phyloP scores from a whole-genome alignment of 768 basidiomycete species.

The Rhizopogon roseolus region DNA sequence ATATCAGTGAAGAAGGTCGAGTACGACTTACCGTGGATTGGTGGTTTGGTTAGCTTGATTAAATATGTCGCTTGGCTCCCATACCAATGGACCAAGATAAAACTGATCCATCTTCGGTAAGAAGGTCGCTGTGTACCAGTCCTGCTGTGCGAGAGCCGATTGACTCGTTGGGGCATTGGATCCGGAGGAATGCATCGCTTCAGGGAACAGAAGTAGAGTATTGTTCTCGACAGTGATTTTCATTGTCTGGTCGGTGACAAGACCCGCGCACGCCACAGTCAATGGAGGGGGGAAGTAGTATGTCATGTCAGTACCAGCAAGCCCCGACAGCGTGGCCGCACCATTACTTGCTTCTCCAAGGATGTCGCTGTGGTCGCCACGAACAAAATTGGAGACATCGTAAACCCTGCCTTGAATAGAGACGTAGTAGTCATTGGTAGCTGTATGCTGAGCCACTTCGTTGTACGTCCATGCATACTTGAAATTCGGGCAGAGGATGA shows the following conservation, averaged over 20 bases:
- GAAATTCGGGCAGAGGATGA: constrained; percentile 56
- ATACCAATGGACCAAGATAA: constrained; percentile 60
- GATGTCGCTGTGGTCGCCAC: constrained; percentile 61
- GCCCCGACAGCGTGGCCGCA: constrained; percentile 38
- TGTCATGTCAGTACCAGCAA: constrained; percentile 62
- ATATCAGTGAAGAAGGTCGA: constrained; percentile 6
- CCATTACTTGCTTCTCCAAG: constrained; percentile 45
- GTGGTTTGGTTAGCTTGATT: constrained; percentile 32
- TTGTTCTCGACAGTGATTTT: constrained; percentile 43
- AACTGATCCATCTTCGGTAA: constrained; percentile 51
- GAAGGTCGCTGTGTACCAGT: constrained; percentile 59
- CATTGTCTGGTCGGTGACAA: constrained; percentile 45
- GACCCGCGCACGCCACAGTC: constrained; percentile 50
- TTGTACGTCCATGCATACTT: constrained; percentile 51
- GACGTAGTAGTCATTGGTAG: constrained; percentile 55
- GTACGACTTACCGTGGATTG: constrained; percentile 22
- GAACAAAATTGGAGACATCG: constrained; percentile 54
- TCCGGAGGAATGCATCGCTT: constrained; percentile 59
- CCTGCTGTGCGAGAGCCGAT: constrained; percentile 29
- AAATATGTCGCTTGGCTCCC: constrained; percentile 32
- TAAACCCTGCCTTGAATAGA: constrained; percentile 59
- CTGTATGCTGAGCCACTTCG: constrained; percentile 49
- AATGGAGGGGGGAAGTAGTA: constrained; percentile 62
- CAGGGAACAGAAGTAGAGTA: constrained; percentile 30
- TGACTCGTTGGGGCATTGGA: constrained; percentile 29